A percentile compares a stretch with the other conserved stretches of the same genome.
These are phyloP conservation scores for Erysiphe neolycopersici DNA, from an alignment of 2,329 filamentous ascomycete species.

Conservation along the genomic window DNA sequence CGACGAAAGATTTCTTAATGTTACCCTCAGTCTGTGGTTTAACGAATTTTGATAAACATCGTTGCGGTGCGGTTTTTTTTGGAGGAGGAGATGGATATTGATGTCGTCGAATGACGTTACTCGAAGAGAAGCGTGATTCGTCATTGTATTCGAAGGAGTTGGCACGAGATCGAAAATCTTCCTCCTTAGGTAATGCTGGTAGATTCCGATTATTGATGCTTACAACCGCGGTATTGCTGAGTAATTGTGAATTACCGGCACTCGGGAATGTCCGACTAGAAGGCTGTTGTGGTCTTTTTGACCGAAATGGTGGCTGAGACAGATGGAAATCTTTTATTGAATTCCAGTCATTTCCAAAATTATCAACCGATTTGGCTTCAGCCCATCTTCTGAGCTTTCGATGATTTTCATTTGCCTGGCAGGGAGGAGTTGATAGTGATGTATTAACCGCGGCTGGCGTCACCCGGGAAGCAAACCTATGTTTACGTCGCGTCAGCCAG, in stretches of 20 bases:
- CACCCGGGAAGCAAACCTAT: too few relatives aligned
- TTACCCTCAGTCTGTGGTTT: neutral
- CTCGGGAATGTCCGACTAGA: too few relatives aligned
- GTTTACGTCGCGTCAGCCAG: too few relatives aligned
- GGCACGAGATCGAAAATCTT: conserved; percentile 6
- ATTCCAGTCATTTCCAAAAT: conserved; percentile 89
- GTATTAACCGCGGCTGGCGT: too few relatives aligned
- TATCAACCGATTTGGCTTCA: conserved; percentile 60
- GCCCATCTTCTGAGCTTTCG: conserved; percentile 89
- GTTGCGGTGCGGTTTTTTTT: neutral
- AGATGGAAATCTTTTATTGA: conserved; percentile 16
- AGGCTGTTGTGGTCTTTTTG: conserved; percentile 11
- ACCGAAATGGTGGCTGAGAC: neutral
- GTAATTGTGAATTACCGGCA: conserved; percentile 15
- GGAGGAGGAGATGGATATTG: neutral
- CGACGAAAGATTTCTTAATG: neutral
- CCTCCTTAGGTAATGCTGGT: conserved; percentile 7
- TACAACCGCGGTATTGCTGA: conserved; percentile 7
- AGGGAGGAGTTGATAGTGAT: conserved; percentile 22
- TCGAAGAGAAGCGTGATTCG: conserved; percentile 22
- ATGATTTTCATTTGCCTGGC: conserved; percentile 34
- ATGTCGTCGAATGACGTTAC: neutral
- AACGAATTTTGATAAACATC: neutral
- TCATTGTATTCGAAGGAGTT: conserved; percentile 29
- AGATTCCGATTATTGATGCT: conserved; percentile 12